phyloP scores from a whole-genome alignment of 176 grass and related monocot genomes.

The Poa pratensis region DNA sequence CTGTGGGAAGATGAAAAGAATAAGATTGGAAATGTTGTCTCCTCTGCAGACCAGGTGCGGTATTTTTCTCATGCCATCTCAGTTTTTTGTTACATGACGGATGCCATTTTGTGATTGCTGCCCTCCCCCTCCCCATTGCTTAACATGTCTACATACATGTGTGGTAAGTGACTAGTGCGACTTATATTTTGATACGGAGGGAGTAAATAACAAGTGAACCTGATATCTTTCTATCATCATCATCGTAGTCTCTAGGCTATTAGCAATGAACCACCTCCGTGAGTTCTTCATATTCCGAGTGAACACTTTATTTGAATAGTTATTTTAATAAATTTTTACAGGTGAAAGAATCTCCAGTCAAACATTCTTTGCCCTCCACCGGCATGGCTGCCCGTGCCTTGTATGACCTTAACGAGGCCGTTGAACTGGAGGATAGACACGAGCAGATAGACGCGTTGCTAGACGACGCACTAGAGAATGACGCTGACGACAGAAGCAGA shows the following conservation, averaged over 20 bases:
- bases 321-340: conserved; percentile 50
- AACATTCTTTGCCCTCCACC: conserved; percentile 62
- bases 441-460: conserved; percentile 43
- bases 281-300: neutral
- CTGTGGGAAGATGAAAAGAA: conserved; percentile 61
- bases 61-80: neutral
- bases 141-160: too few relatives aligned
- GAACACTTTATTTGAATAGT: conserved; percentile 28
- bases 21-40: conserved; percentile 55
- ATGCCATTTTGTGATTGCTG: neutral
- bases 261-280: conserved; percentile 16
- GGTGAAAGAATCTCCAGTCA: conserved; percentile 65
- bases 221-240: conserved; percentile 9
- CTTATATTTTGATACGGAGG: too few relatives aligned
- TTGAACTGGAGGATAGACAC: conserved; percentile 67
- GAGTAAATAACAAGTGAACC: conserved; percentile 27
- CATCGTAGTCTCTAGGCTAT: neutral
- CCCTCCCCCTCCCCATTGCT: neutral
- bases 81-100: neutral
- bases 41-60: conserved; percentile 55
- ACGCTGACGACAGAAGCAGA: conserved; percentile 45
- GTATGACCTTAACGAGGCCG: conserved; percentile 66
- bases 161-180: too few relatives aligned
- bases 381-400: conserved; percentile 73
- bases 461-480: conserved; percentile 53